These are phyloP conservation scores for Borealophlyctis nickersoniae DNA, from an alignment of 192 early-diverging fungal species.

Conservation along the genomic window DNA sequence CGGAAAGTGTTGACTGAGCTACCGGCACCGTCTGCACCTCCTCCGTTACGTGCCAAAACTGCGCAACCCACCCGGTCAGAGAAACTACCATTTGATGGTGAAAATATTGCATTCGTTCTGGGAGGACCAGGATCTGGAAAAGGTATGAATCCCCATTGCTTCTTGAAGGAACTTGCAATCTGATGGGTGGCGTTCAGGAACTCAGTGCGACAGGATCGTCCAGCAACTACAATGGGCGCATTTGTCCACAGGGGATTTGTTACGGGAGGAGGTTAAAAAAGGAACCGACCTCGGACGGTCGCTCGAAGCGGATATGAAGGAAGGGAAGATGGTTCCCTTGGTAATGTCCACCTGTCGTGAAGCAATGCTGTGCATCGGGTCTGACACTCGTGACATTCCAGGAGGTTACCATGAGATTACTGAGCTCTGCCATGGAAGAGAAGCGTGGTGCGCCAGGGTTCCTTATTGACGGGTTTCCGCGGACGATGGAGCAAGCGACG, in stretches of 20 bases:
- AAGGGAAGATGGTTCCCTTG: slow-evolving; percentile 63
- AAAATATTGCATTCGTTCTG: slow-evolving; percentile 47
- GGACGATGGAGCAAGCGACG: slow-evolving; percentile 58
- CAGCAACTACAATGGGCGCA: slow-evolving; percentile 45
- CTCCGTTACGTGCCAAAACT: background rate
- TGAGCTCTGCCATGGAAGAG: slow-evolving; percentile 25
- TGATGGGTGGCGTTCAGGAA: slow-evolving; percentile 44
- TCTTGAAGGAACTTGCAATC: no score
- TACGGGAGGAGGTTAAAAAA: slow-evolving; percentile 51
- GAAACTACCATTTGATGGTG: slow-evolving; percentile 30
- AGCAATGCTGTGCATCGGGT: background rate
- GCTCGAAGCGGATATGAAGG: slow-evolving; percentile 47
- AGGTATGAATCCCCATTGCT: slow-evolving; percentile 28
- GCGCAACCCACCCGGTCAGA: background rate
- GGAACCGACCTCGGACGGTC: slow-evolving; percentile 39
- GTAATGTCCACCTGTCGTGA: slow-evolving; percentile 10
- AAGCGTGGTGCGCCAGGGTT: slow-evolving; percentile 32
- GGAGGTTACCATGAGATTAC: slow-evolving; percentile 32
- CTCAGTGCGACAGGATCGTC: slow-evolving; percentile 51
- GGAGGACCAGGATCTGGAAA: slow-evolving; percentile 51
- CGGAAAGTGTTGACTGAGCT: slow-evolving; percentile 21
- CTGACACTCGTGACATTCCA: slow-evolving; percentile 1
- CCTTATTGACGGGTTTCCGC: slow-evolving; percentile 66
- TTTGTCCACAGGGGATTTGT: slow-evolving; percentile 58
- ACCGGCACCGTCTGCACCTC: background rate